phyloP scores from a whole-genome alignment of 2,329 filamentous ascomycete genomes.

The Calonectria leucothoes region DNA sequence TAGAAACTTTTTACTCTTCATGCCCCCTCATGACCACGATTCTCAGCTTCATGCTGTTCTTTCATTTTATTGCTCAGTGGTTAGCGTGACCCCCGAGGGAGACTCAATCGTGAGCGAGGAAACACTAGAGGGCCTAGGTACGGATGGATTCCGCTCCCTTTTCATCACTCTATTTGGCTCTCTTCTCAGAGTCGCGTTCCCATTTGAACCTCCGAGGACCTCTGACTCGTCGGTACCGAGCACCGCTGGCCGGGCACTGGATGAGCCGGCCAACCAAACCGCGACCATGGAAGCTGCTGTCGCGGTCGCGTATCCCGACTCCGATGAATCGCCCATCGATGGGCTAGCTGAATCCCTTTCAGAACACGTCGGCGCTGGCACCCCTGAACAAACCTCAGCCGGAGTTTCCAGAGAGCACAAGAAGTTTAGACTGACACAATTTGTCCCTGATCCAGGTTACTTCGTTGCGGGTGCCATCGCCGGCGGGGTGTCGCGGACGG shows the following conservation, averaged over 20 bases:
- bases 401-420: conserved; percentile 49
- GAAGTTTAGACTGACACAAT: conserved; percentile 70
- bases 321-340: conserved; percentile 39
- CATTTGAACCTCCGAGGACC: conserved; percentile 50
- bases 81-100: conserved; percentile 92
- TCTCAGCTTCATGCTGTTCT: conserved; percentile 84
- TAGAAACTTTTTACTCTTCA: conserved; percentile 94
- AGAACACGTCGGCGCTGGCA: conserved; percentile 50
- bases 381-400: conserved; percentile 48
- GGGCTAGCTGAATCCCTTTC: conserved; percentile 36
- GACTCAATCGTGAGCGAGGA: conserved; percentile 94
- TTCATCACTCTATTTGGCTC: conserved; percentile 80
- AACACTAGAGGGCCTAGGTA: conserved; percentile 94
- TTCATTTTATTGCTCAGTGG: conserved; percentile 90
- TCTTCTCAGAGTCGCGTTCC: conserved; percentile 74
- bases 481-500: conserved; percentile 93
- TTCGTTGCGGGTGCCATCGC: conserved; percentile 96
- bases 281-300: conserved; percentile 34
- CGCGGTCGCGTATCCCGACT: conserved; percentile 32
- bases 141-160: conserved; percentile 68
- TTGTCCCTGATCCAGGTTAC: conserved; percentile 93
- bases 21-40: conserved; percentile 72
- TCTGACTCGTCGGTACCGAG: conserved; percentile 33
- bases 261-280: conserved; percentile 27
- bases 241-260: conserved; percentile 17